phyloP scores from a whole-genome alignment of 352 stramenopile genomes.

The Phytophthora ramorum region DNA sequence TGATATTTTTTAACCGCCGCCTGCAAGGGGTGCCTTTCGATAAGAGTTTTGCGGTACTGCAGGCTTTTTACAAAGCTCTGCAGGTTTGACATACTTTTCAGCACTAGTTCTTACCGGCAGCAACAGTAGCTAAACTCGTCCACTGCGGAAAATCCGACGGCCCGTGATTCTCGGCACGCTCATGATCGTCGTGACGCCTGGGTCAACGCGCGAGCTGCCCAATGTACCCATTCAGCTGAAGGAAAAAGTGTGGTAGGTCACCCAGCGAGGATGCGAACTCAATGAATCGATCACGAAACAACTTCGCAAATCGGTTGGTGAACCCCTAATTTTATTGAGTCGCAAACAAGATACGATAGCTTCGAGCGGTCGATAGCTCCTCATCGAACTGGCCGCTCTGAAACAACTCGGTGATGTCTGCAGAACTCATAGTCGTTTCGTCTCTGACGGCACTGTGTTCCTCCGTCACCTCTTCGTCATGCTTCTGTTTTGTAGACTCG shows the following conservation, averaged over 20 bases:
- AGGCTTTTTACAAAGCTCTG: too few relatives aligned
- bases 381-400: constrained; percentile 29
- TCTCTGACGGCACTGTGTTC: constrained; percentile 15
- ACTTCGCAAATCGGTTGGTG: too few relatives aligned
- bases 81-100: too few relatives aligned
- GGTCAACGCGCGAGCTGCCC: constrained; percentile 14
- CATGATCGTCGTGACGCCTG: constrained; percentile 17
- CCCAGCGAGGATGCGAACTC: neutral
- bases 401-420: constrained; percentile 32
- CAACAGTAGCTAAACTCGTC: constrained; percentile 14
- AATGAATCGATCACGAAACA: too few relatives aligned
- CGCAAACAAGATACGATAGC: constrained; percentile 40
- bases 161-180: constrained; percentile 1
- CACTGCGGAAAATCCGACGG: constrained; percentile 1
- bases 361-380: constrained; percentile 38
- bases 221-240: constrained; percentile 22
- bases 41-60: too few relatives aligned
- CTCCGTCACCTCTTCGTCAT: neutral
- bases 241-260: constrained; percentile 16
- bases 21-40: too few relatives aligned
- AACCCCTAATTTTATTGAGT: constrained; percentile 22
- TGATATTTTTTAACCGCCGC: too few relatives aligned
- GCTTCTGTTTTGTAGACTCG: neutral
- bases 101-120: neutral
- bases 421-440: constrained; percentile 31